phyloP scores from a whole-genome alignment of 768 basidiomycete genomes.

The Xerocomellus amylosporus region DNA sequence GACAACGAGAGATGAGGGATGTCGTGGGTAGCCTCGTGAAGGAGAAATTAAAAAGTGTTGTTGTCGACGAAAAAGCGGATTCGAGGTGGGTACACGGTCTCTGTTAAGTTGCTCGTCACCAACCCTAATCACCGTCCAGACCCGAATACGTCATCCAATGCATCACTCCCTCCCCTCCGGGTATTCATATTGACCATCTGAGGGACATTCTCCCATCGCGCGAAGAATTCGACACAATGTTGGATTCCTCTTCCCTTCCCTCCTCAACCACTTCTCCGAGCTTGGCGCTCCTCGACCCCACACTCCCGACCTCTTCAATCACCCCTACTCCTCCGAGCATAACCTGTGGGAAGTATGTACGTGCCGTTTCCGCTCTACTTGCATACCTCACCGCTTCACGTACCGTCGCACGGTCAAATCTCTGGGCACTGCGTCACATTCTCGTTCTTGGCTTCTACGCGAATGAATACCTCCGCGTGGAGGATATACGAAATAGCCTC shows the following conservation, averaged over 20 bases:
- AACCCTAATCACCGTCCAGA: constrained; percentile 27
- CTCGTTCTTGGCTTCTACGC: constrained; percentile 61
- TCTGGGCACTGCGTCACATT: constrained; percentile 71
- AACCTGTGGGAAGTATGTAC: constrained; percentile 48
- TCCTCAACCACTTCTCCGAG: constrained; percentile 49
- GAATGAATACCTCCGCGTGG: constrained; percentile 56
- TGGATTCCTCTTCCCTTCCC: constrained; percentile 40
- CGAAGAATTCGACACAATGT: constrained; percentile 45
- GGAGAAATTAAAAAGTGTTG: constrained; percentile 38
- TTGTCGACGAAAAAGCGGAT: constrained; percentile 37
- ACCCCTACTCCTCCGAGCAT: constrained; percentile 13
- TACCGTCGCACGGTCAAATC: constrained; percentile 51
- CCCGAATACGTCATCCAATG: constrained; percentile 46
- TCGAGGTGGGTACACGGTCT: constrained; percentile 30
- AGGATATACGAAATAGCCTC: constrained; percentile 45
- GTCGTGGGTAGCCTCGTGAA: constrained; percentile 38
- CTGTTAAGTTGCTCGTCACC: not conserved
- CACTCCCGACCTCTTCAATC: constrained; percentile 46
- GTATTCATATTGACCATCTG: constrained; percentile 40
- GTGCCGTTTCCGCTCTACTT: constrained; percentile 56
- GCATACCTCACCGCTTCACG: constrained; percentile 57
- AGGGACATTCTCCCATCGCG: constrained; percentile 52
- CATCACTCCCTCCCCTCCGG: constrained; percentile 35
- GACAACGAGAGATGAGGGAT: constrained; percentile 20
- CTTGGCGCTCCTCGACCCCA: constrained; percentile 57